Percentiles rank a stretch among this genome's conserved stretches.
Conservation (phyloP, 768 basidiomycete species). For the Trametes cingulata region DNA sequence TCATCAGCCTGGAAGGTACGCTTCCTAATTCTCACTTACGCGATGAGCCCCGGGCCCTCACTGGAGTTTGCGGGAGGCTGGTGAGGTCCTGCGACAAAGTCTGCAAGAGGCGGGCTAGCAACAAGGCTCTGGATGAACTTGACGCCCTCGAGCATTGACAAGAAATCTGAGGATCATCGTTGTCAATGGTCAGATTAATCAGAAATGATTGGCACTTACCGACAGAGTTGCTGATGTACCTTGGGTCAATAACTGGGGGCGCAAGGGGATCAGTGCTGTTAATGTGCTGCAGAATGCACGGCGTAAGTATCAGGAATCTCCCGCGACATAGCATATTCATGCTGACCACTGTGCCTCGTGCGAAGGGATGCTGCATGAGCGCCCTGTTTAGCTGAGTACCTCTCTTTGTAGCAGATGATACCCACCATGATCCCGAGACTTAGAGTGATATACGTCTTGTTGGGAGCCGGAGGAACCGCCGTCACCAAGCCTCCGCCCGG, state of each 20-base stretch:
- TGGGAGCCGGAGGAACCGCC: not conserved
- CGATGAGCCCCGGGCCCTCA: not conserved
- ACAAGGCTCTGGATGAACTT: not conserved
- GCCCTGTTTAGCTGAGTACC: no score
- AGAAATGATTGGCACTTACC: not conserved
- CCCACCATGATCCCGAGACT: not conserved
- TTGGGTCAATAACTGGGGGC: constrained; percentile 3
- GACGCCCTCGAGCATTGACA: not conserved
- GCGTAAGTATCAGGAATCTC: no score
- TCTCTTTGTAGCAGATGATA: no score
- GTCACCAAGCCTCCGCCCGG: constrained; percentile 2
- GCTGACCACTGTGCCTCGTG: not conserved
- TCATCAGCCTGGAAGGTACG: not conserved
- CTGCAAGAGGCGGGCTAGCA: not conserved
- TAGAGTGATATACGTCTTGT: not conserved
- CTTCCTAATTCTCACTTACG: not conserved
- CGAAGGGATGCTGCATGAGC: not conserved
- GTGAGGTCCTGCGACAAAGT: not conserved
- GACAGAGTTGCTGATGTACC: not conserved
- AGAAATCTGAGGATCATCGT: not conserved
- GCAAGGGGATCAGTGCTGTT: not conserved
- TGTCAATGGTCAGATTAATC: not conserved
- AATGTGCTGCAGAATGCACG: not conserved
- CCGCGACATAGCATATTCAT: no score
- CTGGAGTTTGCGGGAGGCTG: not conserved